These are phyloP conservation scores for Lentithecium fluviatile DNA, from an alignment of 495 filamentous ascomycete species.

Conservation along the genomic window DNA sequence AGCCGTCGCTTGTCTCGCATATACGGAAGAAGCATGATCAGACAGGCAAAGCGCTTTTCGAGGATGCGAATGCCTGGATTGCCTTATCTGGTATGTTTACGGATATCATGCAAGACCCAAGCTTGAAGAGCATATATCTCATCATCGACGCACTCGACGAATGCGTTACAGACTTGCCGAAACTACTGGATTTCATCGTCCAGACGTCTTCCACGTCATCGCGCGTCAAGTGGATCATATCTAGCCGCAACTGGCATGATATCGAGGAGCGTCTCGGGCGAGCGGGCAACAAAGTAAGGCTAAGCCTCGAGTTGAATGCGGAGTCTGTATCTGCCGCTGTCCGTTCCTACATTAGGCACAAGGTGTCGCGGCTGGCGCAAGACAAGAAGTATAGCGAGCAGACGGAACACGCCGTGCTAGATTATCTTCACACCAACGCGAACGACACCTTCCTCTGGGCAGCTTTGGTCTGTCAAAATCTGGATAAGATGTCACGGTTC, in stretches of 20 bases:
- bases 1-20: constrained; percentile 42
- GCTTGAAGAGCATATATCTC: constrained; percentile 1
- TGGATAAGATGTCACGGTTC: neutral
- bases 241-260: constrained; percentile 41
- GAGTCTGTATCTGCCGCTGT: constrained; percentile 30
- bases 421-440: constrained; percentile 34
- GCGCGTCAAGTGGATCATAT: constrained; percentile 45
- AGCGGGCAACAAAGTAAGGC: constrained; percentile 17
- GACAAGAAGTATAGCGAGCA: constrained; percentile 30
- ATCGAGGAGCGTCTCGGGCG: constrained; percentile 40
- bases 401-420: constrained; percentile 22
- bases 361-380: constrained; percentile 20
- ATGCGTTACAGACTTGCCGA: constrained; percentile 17
- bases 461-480: constrained; percentile 30
- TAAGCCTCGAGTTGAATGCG: constrained; percentile 42
- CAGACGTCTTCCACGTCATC: constrained; percentile 7
- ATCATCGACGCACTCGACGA: constrained; percentile 18
- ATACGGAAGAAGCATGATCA: constrained; percentile 37
- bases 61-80: constrained; percentile 43
- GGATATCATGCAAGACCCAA: constrained; percentile 42
- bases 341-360: constrained; percentile 41
- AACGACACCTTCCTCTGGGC: constrained; percentile 44
- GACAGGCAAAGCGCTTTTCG: constrained; percentile 39
- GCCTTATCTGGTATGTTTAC: constrained; percentile 39
- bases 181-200: constrained; percentile 13